phyloP scores from a whole-genome alignment of 2,329 filamentous ascomycete species.

The Acephala macrosclerotiorum region DNA sequence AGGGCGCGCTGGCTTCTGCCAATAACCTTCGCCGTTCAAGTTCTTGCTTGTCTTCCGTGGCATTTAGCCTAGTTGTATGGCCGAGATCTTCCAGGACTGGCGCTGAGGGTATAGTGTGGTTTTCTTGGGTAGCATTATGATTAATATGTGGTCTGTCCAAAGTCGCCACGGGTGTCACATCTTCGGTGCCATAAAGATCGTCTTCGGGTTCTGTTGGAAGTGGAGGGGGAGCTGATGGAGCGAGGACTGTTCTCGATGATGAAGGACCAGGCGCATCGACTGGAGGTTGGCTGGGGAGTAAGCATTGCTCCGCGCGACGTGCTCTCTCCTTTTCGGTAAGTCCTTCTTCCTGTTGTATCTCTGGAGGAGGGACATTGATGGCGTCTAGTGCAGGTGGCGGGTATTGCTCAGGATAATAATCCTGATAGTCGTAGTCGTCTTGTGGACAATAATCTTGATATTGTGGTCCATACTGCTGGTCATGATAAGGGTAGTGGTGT shows the following conservation, averaged over 20 bases:
- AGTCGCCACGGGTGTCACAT: conserved; percentile 43
- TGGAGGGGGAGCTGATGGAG: conserved; percentile 52
- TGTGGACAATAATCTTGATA: conserved; percentile 35
- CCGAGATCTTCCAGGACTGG: conserved; percentile 37
- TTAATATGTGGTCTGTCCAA: conserved; percentile 22
- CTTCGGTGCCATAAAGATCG: conserved; percentile 58
- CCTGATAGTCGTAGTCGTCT: conserved; percentile 22
- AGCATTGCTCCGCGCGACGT: conserved; percentile 76
- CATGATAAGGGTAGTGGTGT: conserved; percentile 44
- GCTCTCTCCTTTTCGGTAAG: conserved; percentile 85
- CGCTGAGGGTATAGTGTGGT: conserved; percentile 27
- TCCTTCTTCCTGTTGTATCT: conserved; percentile 63
- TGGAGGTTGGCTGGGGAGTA: conserved; percentile 83
- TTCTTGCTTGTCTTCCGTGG: conserved; percentile 74
- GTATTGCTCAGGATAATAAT: conserved; percentile 30
- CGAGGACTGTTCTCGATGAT: conserved; percentile 41
- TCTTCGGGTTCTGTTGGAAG: conserved; percentile 50
- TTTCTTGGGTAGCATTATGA: conserved; percentile 4
- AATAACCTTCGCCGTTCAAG: conserved; percentile 64
- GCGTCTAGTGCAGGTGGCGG: conserved; percentile 48
- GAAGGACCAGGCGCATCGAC: conserved; percentile 53
- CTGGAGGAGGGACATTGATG: conserved; percentile 66
- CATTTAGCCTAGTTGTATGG: conserved; percentile 30
- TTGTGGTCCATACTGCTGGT: conserved; percentile 41
- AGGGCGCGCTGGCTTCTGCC: conserved; percentile 60